A percentile compares a stretch with the other conserved stretches of the same genome.
phyloP scores from a whole-genome alignment of 2,329 filamentous ascomycete genomes.

The Scopulariopsis brevicaulis region DNA sequence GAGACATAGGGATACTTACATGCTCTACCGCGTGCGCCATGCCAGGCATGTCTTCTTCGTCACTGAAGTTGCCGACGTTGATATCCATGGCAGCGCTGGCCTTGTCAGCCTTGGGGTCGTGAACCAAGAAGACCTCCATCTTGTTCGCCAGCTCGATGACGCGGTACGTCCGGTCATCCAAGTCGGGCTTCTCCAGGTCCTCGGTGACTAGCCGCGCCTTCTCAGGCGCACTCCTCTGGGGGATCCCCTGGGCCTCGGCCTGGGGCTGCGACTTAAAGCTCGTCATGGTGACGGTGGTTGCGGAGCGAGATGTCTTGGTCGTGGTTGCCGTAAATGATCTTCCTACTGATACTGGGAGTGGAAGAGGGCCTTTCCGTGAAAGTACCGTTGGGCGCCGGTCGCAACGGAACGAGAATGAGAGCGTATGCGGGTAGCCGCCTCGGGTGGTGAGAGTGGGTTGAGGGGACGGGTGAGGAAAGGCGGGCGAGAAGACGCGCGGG shows the following conservation, averaged over 20 bases:
- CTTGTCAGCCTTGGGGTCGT: conserved; percentile 93
- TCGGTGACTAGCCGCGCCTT: conserved; percentile 41
- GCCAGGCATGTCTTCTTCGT: conserved; percentile 80
- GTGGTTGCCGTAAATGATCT: neutral
- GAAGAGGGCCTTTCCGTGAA: neutral
- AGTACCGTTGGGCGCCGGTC: neutral
- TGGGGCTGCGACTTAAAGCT: neutral
- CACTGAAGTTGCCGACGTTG: conserved; percentile 91
- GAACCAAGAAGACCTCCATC: conserved; percentile 83
- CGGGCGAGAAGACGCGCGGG: neutral
- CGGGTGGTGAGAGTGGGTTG: conserved; percentile 4
- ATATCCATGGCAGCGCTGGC: conserved; percentile 92
- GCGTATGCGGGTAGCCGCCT: conserved; percentile 5
- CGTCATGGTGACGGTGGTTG: conserved; percentile 2
- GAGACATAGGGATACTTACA: conserved; percentile 26
- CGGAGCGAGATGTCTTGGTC: neutral
- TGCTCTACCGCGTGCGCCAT: conserved; percentile 96
- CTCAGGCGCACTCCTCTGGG: neutral
- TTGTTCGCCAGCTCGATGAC: conserved; percentile 78
- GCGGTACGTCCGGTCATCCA: conserved; percentile 80
- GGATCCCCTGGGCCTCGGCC: neutral
- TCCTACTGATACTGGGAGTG: neutral
- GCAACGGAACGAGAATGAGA: neutral
- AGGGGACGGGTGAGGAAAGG: neutral
- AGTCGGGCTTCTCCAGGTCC: conserved; percentile 65